Percentiles rank a stretch among this genome's conserved stretches.
Conservation (phyloP, 108 stramenopile species). For the Bacterosira constricta region DNA sequence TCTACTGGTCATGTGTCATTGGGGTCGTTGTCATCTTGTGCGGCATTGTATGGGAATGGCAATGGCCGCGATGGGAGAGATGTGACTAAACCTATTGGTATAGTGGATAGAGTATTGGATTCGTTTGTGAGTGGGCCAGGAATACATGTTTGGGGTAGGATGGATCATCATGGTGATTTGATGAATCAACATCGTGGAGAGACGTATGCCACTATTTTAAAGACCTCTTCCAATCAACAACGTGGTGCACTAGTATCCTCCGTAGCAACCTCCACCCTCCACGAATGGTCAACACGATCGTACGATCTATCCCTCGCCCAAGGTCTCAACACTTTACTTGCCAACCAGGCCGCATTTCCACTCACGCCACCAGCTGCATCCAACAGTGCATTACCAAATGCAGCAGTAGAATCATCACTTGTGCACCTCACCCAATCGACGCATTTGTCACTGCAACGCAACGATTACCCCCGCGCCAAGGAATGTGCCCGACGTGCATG, state of each 20-base stretch:
- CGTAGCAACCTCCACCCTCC: constrained; percentile 29
- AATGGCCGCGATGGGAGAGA: background rate
- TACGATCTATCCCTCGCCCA: constrained; percentile 33
- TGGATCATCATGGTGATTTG: constrained; percentile 1
- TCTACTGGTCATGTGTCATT: constrained; percentile 53
- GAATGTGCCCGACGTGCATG: constrained; percentile 20
- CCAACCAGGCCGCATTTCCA: constrained; percentile 36
- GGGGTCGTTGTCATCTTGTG: constrained; percentile 54
- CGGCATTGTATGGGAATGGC: constrained; percentile 58
- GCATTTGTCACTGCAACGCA: constrained; percentile 23
- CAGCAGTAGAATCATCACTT: constrained; percentile 29
- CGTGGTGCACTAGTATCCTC: background rate
- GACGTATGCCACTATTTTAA: constrained; percentile 2
- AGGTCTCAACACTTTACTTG: constrained; percentile 27
- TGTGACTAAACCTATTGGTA: background rate
- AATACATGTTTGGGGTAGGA: constrained; percentile 17
- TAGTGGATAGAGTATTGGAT: constrained; percentile 28
- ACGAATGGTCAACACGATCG: constrained; percentile 47
- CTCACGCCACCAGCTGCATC: too few species aligned
- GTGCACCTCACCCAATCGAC: constrained; percentile 22
- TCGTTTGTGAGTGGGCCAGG: constrained; percentile 32
- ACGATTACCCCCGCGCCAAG: constrained; percentile 32
- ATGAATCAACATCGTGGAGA: constrained; percentile 1
- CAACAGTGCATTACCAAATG: too few species aligned
- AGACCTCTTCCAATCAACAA: too few species aligned